A percentile compares a stretch with the other conserved stretches of the same genome.
Evolutionary conservation across 305 asterid genomes (phyloP).

Genomic region (Solanum hybrid): DNA sequence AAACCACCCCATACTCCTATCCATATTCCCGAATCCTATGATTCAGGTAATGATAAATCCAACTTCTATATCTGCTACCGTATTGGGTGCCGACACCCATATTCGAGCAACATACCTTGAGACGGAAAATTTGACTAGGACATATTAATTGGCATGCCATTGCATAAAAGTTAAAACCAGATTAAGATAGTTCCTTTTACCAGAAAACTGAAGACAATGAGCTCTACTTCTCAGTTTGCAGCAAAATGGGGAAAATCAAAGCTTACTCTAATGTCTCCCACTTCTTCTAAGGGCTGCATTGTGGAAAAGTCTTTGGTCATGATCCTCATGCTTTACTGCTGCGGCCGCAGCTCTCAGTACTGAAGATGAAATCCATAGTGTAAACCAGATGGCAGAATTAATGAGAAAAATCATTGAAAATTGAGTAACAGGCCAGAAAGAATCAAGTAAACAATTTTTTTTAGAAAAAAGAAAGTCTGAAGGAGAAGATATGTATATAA

Average conservation of each 20-base stretch:
- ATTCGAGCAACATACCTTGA: background rate
- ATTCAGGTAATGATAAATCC: background rate
- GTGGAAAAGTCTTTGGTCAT: slow-evolving; percentile 77
- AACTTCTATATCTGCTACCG: background rate
- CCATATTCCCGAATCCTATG: background rate
- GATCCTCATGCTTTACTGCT: slow-evolving; percentile 85
- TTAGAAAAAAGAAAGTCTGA: background rate
- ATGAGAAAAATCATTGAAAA: slow-evolving; percentile 11
- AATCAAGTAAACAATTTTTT: background rate
- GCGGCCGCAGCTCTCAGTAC: slow-evolving; percentile 91
- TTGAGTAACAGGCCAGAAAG: background rate
- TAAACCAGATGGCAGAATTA: slow-evolving; percentile 7
- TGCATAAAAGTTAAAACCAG: background rate
- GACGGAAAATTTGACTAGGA: background rate
- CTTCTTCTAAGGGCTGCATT: slow-evolving; percentile 64
- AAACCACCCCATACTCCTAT: background rate
- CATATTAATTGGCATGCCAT: background rate
- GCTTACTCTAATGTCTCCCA: slow-evolving; percentile 21
- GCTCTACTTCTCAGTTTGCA: background rate
- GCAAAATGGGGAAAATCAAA: background rate
- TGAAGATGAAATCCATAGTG: slow-evolving; percentile 24
- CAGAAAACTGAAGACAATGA: background rate
- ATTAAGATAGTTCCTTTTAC: background rate
- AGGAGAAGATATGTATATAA: background rate
- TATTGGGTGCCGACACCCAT: background rate